Conservation (phyloP, 352 stramenopile genomes). For the Phytophthora uliginosa region DNA sequence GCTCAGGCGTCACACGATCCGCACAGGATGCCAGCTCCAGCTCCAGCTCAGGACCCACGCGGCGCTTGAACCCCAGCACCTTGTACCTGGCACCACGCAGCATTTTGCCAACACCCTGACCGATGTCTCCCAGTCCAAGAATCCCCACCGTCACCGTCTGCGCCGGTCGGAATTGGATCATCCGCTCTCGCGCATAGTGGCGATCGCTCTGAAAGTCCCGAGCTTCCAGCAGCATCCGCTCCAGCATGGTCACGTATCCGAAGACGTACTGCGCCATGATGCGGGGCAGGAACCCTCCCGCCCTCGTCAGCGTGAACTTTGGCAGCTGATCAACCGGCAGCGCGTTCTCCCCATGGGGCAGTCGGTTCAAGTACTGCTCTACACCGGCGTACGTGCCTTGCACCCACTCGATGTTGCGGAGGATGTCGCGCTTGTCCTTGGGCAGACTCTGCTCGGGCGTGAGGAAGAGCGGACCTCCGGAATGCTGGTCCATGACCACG, state of each 20-base stretch:
- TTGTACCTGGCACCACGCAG: conserved; percentile 62
- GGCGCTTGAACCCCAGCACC: conserved; percentile 79
- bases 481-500: conserved; percentile 56
- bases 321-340: conserved; percentile 20
- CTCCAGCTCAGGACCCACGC: conserved; percentile 25
- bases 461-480: conserved; percentile 52
- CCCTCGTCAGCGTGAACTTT: conserved; percentile 61
- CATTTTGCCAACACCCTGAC: conserved; percentile 62
- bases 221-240: conserved; percentile 71
- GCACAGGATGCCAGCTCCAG: conserved; percentile 25
- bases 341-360: conserved; percentile 16
- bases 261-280: conserved; percentile 82
- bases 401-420: conserved; percentile 66
- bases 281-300: conserved; percentile 58
- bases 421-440: conserved; percentile 42
- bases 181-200: conserved; percentile 46
- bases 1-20: conserved; percentile 55
- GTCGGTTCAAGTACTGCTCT: conserved; percentile 60
- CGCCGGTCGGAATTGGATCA: conserved; percentile 60
- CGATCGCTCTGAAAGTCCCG: conserved; percentile 44
- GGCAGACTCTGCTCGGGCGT: conserved; percentile 28
- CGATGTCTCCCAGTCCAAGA: conserved; percentile 73
- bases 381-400: conserved; percentile 80
- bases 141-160: conserved; percentile 61
- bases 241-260: conserved; percentile 62